Base-by-base conservation (phyloP, 139 green algal species). In the Cymbomonas tetramitiformis region DNA sequence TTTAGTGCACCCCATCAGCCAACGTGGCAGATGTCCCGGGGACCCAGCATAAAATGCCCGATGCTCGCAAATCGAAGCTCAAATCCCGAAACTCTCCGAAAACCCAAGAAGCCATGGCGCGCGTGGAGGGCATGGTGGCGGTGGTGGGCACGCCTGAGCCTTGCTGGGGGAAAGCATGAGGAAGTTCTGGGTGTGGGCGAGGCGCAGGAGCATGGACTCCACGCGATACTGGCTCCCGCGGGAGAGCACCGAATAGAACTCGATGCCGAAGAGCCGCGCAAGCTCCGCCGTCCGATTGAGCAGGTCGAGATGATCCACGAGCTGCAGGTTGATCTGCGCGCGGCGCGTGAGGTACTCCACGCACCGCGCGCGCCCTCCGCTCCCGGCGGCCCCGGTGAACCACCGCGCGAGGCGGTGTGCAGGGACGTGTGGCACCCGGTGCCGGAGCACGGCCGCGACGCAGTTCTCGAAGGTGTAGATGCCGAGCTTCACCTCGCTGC, bases 131-230 rank as follows among this genome's bases (percentile, higher is more conserved):
- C n/a, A n/a, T n/a, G n/a, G n/a, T n/a, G n/a, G n/a, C n/a, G n/a
- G n/a, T n/a, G n/a, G n/a, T 43, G 36, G 12, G 15, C 15, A 53
- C 26, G 15, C 81, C 77, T 94, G 81, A 33, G 87, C 78, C 47
- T 69, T 76, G 36, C 53, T 80, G 15, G 87, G 81, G 1, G 83
- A 83, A 0, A 83, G 29, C 29, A 80, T 52, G 5, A 98, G 56
- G 67, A 90, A 94, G 81, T 96, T 96, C 64, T 94, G 84, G 32
- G 78, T 85, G 71, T 93, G 90, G 4, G 83, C 81, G 51, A 98
- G 77, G 18, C 90, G 73, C 39, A 87, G 40, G 71, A 96, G 68
- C 77, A 98, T 84, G 50, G 61, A 80, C 74, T 98, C 90, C 51
- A 98, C 90, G 0, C 90, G 70, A 77, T 94, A 96, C 76, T 98